A percentile compares a stretch with the other conserved stretches of the same genome.
These are phyloP conservation scores for Dentipellis sp. DNA, from an alignment of 768 basidiomycete species.

Conservation along the genomic window DNA sequence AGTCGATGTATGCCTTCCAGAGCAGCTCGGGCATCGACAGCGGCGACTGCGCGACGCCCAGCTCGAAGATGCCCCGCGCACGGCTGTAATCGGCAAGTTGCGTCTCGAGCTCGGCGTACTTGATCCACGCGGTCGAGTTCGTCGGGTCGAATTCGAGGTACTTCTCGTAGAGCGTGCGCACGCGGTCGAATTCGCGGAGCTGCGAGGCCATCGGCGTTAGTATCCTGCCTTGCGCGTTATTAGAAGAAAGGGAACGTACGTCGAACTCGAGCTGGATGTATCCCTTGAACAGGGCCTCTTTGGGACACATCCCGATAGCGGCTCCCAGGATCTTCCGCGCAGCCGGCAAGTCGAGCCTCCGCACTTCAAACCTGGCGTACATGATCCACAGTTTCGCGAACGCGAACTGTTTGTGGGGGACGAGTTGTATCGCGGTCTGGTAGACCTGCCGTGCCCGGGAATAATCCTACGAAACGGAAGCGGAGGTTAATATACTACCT, in stretches of 20 bases:
- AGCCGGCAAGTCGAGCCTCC: slow-evolving; percentile 69
- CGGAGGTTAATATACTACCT: neutral
- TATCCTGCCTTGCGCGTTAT: too few relatives aligned
- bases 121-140: slow-evolving; percentile 92
- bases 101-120: slow-evolving; percentile 86
- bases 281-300: slow-evolving; percentile 90
- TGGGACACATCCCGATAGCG: slow-evolving; percentile 93
- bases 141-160: slow-evolving; percentile 90
- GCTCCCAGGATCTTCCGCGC: slow-evolving; percentile 87
- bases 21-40: slow-evolving; percentile 93
- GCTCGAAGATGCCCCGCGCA: slow-evolving; percentile 89
- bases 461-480: slow-evolving; percentile 50
- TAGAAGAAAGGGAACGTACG: slow-evolving; percentile 26
- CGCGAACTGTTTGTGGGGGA: slow-evolving; percentile 95
- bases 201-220: slow-evolving; percentile 18
- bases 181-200: slow-evolving; percentile 94
- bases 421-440: slow-evolving; percentile 77
- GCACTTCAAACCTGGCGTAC: slow-evolving; percentile 88
- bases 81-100: slow-evolving; percentile 82
- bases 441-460: slow-evolving; percentile 84
- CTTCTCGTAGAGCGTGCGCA: slow-evolving; percentile 85
- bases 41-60: slow-evolving; percentile 73
- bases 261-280: slow-evolving; percentile 94
- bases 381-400: slow-evolving; percentile 95
- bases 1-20: slow-evolving; percentile 96